A percentile compares a stretch with the other conserved stretches of the same genome.
Evolutionary conservation across 106 monocot genomes (phyloP).

Genomic region (Cymbidium sinense): DNA sequence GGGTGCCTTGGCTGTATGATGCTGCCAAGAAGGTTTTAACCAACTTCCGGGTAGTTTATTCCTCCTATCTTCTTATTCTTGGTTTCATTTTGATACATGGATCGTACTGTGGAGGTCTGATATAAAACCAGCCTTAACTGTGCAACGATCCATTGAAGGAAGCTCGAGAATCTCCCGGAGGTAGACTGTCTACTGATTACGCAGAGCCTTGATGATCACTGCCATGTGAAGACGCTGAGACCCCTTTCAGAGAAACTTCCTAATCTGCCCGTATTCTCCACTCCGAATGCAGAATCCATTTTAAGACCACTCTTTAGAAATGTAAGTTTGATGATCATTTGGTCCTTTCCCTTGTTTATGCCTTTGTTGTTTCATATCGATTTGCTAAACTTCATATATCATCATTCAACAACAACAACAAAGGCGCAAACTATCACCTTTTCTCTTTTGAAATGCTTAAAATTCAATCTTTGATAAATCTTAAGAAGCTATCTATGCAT

Average conservation of each 20-base stretch:
- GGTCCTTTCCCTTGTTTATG: not conserved
- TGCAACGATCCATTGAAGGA: not conserved
- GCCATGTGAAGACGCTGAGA: constrained; percentile 76
- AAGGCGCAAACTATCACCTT: no score
- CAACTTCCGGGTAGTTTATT: constrained; percentile 38
- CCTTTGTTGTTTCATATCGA: not conserved
- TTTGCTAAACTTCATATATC: not conserved
- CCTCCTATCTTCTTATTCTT: not conserved
- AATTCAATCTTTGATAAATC: not conserved
- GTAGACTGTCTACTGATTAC: constrained; percentile 86
- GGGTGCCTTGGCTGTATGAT: constrained; percentile 78
- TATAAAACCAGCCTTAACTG: not conserved
- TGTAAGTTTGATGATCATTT: constrained; percentile 25
- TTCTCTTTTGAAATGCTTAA: not conserved
- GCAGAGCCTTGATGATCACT: constrained; percentile 89
- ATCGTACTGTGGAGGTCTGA: not conserved
- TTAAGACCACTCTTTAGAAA: constrained; percentile 58
- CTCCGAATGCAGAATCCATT: constrained; percentile 70
- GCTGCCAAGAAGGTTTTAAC: constrained; percentile 65
- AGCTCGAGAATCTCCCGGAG: constrained; percentile 73
- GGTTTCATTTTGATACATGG: constrained; percentile 3
- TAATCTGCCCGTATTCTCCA: constrained; percentile 55
- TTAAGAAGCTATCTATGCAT: no score
- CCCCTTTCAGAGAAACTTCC: constrained; percentile 58
- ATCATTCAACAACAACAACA: not conserved